Evolutionary conservation across 768 basidiomycete genomes (phyloP), one percentile per base, ranked within the genome.

Genomic region (Cystofilobasidium bisporidii): DNA sequence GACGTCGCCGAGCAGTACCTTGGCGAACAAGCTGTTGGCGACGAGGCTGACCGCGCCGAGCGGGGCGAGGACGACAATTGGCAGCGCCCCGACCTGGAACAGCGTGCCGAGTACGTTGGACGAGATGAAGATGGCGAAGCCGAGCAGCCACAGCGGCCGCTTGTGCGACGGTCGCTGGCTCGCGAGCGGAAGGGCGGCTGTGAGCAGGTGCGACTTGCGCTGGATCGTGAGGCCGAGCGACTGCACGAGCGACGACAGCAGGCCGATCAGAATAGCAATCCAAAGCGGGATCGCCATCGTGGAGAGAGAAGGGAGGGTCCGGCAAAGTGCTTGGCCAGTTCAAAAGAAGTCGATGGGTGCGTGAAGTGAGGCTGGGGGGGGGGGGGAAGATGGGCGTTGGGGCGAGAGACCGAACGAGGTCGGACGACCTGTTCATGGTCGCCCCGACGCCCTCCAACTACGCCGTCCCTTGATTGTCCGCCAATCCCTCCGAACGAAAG

Each of bases 11-110:
- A 94, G 82, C 47, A 94, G 81, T 47, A 93, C 73, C 36, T 85
- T 82, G 20, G 91, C 91, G 74, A 94, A 92, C 73, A 94, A 83
- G 5, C 91, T 91, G 75, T 97, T 97, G 88, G 88, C 94, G 33
- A 97, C 83, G 33, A 97, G 83, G 2, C 88, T 91, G 36, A 73
- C 64, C 0, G 91, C 92, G 15, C 92, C 92, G 5, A 97, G 82
- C 0, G 92, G 92, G 0, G 91, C 92, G 61, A 97, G 86, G 65
- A 97, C 89, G 69, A 94, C 91, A 71, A 97, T 89, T 3, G 92
- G 91, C 17, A 97, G 83, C 2, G 91, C 88, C 12, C 90, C 91
- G 48, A 97, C 90, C 79, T 94, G 92, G 71, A 94, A 87, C 43
- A 93, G 78, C 1, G 90, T 91, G 38, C 90, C 89, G 59, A 92